Evolutionary conservation across 208 protist species (phyloP), one percentile per base, ranked within the genome.

Genomic region (Leishmania amazonensis): DNA sequence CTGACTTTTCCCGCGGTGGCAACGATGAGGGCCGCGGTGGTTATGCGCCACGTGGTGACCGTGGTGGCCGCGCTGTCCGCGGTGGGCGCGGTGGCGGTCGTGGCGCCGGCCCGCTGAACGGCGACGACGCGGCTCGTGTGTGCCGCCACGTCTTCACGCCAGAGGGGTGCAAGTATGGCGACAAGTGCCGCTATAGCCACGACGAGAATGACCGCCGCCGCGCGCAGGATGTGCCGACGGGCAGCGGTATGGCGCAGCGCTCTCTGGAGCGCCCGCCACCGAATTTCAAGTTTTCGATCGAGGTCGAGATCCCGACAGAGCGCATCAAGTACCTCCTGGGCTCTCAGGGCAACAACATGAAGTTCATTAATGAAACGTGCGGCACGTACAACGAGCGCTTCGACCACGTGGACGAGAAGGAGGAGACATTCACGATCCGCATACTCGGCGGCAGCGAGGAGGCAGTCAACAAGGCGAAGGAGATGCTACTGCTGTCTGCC

Each of bases 141-240:
- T 97, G 94, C 88, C 89, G 93, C 38, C 85, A 97, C 86, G 94
- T 89, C 86, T 93, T 94, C 80, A 81, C 64, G 15, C 75, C 81
- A 28, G 90, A 94, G 5, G 89, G 87, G 38, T 97, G 94, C 91
- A 94, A 90, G 80, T 96, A 91, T 83, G 94, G 92, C 65, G 92
- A 97, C 35, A 83, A 82, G 21, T 97, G 92, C 91, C 88, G 88
- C 60, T 96, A 94, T 91, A 94, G 91, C 84, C 94, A 95, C 85
- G 88, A 91, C 68, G 84, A 85, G 77, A 83, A 58, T 38, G 74
- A 92, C 76, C 85, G 86, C 79, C 57, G 79, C 47, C 85, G 75
- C 51, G 79, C 58, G n/a, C 74, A 75, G 70, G 85, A 84, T 49
- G 51, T 38, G 38, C 84, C 76, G 80, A 70, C 85, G 53, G 78